Conservation (phyloP, 2,329 filamentous ascomycete species). For the Scytalidium lignicola region DNA sequence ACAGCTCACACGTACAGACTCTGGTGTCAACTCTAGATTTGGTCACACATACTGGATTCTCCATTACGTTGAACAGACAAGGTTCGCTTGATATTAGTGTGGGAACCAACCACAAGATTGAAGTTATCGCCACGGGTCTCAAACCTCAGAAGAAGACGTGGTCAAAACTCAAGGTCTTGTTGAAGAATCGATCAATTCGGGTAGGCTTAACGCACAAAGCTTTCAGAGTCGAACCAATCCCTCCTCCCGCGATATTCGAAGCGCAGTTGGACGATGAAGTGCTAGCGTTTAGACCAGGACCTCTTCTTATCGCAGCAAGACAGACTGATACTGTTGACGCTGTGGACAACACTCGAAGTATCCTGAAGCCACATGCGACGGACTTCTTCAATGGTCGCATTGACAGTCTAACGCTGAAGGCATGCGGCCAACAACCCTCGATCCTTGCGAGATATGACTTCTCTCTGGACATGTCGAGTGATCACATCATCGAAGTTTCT, state of each 20-base stretch:
- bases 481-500: constrained; percentile 24
- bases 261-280: background rate
- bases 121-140: constrained; percentile 1
- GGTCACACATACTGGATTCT: constrained; percentile 3
- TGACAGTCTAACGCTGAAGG: constrained; percentile 13
- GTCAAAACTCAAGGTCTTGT: background rate
- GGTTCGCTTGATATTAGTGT: background rate
- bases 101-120: background rate
- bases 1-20: constrained; percentile 6
- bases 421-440: constrained; percentile 1
- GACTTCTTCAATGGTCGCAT: constrained; percentile 16
- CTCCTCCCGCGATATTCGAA: background rate
- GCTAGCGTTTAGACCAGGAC: background rate
- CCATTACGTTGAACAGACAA: constrained; percentile 1
- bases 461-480: constrained; percentile 18
- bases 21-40: constrained; percentile 5
- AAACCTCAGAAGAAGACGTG: background rate
- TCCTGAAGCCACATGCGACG: background rate
- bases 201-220: background rate
- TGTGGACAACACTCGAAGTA: background rate
- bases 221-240: background rate
- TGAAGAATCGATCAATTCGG: background rate
- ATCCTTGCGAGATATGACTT: constrained; percentile 17
- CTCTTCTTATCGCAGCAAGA: constrained; percentile 6
- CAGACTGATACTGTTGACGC: constrained; percentile 1